phyloP scores from a whole-genome alignment of 768 basidiomycete genomes.

The Clavulina sp. region DNA sequence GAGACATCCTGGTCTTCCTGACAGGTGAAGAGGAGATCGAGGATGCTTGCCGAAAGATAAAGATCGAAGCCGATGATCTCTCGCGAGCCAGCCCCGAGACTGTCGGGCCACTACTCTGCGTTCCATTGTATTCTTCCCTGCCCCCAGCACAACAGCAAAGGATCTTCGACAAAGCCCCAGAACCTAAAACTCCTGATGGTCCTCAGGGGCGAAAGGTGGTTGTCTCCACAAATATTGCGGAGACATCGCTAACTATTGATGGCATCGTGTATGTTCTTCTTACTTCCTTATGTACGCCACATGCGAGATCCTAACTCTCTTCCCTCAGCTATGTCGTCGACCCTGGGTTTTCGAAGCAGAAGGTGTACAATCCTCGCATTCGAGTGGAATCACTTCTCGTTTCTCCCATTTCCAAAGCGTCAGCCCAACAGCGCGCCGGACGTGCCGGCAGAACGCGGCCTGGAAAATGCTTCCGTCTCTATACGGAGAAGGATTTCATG shows the following conservation, averaged over 20 bases:
- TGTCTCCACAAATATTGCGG: conserved; percentile 92
- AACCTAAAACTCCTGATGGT: conserved; percentile 38
- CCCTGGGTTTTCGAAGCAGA: conserved; percentile 94
- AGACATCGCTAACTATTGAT: conserved; percentile 94
- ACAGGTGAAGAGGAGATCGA: conserved; percentile 99
- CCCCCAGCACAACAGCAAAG: conserved; percentile 90
- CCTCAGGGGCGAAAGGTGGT: conserved; percentile 88
- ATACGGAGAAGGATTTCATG: conserved; percentile 96
- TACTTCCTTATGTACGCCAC: not conserved
- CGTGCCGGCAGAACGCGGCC: conserved; percentile 92
- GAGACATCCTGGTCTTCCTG: conserved; percentile 86
- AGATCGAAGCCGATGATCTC: conserved; percentile 75
- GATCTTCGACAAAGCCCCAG: conserved; percentile 83
- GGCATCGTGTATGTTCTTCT: conserved; percentile 95
- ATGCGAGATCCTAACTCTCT: conserved; percentile 7
- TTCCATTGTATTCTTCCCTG: conserved; percentile 89
- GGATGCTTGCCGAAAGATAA: conserved; percentile 87
- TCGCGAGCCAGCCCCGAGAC: conserved; percentile 47
- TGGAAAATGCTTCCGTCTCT: conserved; percentile 92
- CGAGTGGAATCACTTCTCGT: conserved; percentile 89
- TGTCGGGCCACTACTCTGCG: conserved; percentile 74
- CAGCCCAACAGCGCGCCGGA: conserved; percentile 88
- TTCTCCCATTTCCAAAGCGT: conserved; percentile 90
- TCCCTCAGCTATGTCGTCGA: conserved; percentile 61
- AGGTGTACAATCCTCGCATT: conserved; percentile 94